Base-by-base conservation (phyloP, 2,329 filamentous ascomycete genomes). In the Colletotrichum noveboracense region DNA sequence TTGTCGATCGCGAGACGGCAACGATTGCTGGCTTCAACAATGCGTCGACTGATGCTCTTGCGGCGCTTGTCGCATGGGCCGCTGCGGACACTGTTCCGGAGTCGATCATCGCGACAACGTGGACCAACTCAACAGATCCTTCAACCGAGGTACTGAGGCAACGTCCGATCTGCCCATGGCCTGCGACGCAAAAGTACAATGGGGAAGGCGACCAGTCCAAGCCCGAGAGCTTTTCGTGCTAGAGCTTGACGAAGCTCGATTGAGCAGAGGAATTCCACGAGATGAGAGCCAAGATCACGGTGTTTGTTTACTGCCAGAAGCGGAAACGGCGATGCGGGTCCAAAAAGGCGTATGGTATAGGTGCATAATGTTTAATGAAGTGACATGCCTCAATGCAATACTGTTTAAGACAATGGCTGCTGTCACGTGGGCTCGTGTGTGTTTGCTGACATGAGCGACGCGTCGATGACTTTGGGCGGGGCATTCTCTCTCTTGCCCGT, bases 151-250 rank as follows among this genome's bases (percentile, higher is more conserved):
- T 90, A 1, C 77, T 85, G 61, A 86, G 86, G 64, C 86, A 86
- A 77, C 83, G 89, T 43, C 85, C 85, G 7, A 79, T 91, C 67
- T 91, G 89, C 78, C 81, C 83, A 26, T 86, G 84, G 68, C 83
- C 84, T 4, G 38, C 68, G 38, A 38, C 18, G 7, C 72, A 75
- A 21, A 71, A 66, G 38, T 67, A 62, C 28, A 62, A 13, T 12
- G 67, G 48, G 1, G 61, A 60, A 2, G 71, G 68, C n/a, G 48
- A 75, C 18, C 18, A 75, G n/a, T 14, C 61, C 2, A 30, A 61
- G 52, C 48, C 72, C 4, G 72, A 71, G 24, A 75, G 61, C 13
- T 71, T 75, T 24, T 16, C 12, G 7, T 75, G 72, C 16, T 71
- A 66, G 14, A 24, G 18, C 6, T 18, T 10, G n/a, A 6, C 12